phyloP scores from a whole-genome alignment of 371 early-diverging fungal species.

The Actinomortierella wolfii region DNA sequence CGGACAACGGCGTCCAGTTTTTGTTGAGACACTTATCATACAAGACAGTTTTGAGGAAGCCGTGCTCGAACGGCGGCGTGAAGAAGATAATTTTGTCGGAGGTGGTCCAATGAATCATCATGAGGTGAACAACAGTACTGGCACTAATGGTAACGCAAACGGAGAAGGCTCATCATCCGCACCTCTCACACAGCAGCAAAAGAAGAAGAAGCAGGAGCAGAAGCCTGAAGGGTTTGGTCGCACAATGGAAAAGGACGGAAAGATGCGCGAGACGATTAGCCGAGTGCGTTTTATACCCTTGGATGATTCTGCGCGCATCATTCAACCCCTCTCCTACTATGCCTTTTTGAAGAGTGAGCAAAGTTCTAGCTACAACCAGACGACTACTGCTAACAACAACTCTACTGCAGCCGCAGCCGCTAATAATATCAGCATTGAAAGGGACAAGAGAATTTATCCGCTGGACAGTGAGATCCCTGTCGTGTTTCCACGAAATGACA shows the following conservation, averaged over 20 bases:
- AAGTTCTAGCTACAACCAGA: no score
- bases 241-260: slow-evolving; percentile 19
- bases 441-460: background rate
- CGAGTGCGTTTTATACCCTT: slow-evolving; percentile 20
- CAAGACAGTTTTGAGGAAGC: slow-evolving; percentile 74
- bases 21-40: slow-evolving; percentile 77
- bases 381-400: no score
- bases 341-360: no score
- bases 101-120: slow-evolving; percentile 1
- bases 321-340: background rate
- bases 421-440: no score
- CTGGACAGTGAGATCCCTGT: slow-evolving; percentile 11
- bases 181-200: background rate
- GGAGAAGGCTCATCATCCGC: background rate
- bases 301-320: background rate
- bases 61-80: slow-evolving; percentile 51
- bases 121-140: no score
- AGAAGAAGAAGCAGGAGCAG: background rate
- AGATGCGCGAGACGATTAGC: slow-evolving; percentile 18
- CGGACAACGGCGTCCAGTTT: slow-evolving; percentile 80
- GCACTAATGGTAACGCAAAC: background rate
- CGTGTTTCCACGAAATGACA: slow-evolving; percentile 5
- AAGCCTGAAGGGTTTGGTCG: background rate
- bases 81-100: slow-evolving; percentile 21
- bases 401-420: no score